Evolutionary conservation across 768 basidiomycete species (phyloP).

Genomic region (Serendipita sp.): DNA sequence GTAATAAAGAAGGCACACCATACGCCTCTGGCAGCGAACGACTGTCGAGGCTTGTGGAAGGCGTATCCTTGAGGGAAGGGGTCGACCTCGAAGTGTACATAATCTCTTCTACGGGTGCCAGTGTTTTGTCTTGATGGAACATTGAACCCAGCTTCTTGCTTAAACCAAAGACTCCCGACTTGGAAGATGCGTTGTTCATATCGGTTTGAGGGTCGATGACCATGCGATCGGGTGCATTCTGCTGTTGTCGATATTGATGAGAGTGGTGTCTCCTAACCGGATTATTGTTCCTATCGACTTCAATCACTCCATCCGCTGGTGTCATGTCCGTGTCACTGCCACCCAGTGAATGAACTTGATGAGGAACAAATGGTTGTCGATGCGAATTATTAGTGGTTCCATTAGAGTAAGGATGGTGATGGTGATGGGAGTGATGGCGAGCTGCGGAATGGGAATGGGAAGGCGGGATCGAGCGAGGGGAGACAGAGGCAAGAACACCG

Average conservation of each 20-base stretch:
- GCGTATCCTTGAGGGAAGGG: slow-evolving; percentile 59
- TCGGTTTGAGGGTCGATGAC: background rate
- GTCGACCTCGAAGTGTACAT: slow-evolving; percentile 36
- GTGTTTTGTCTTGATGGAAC: slow-evolving; percentile 62
- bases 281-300: background rate
- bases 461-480: slow-evolving; percentile 29
- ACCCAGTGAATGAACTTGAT: background rate
- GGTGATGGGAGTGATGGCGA: slow-evolving; percentile 22
- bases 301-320: background rate
- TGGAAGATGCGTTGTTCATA: background rate
- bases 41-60: slow-evolving; percentile 61
- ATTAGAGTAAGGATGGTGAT: slow-evolving; percentile 28
- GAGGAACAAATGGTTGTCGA: slow-evolving; percentile 13
- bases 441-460: slow-evolving; percentile 33
- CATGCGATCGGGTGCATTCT: background rate
- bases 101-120: slow-evolving; percentile 56
- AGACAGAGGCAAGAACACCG: slow-evolving; percentile 21
- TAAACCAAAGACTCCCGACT: slow-evolving; percentile 1
- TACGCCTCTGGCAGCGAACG: slow-evolving; percentile 44
- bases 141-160: slow-evolving; percentile 26
- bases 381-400: slow-evolving; percentile 20
- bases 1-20: slow-evolving; percentile 12
- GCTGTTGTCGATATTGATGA: background rate
- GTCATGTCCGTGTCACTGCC: background rate
- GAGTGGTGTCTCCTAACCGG: background rate